Evolutionary conservation across 2,329 filamentous ascomycete genomes (phyloP), one percentile per base, ranked within the genome.

Genomic region (Neonectria magnoliae): DNA sequence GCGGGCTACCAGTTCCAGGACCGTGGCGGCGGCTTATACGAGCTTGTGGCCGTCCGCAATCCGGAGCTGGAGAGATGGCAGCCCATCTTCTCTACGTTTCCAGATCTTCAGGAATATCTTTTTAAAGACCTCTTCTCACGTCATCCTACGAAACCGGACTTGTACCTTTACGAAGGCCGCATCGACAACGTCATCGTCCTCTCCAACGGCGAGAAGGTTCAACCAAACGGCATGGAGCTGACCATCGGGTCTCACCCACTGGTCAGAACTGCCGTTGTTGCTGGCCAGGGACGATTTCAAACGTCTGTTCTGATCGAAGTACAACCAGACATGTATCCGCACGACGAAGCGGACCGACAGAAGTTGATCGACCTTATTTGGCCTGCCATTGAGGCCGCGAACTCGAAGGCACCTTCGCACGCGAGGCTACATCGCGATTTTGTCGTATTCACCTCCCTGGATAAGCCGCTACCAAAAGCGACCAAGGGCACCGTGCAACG

Each of bases 11-110:
- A 57, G n/a, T 33, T 47, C 41, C 41, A 22, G 14, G 22, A 47
- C 20, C 16, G 16, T 11, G 22, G 16, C 5, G 41, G 29, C 16
- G 42, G 42, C 10, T 20, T 57, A 25, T 57, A 47, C 29, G 54
- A 57, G 54, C 54, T 31, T 9, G 41, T 47, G 10, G 27, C 22
- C 36, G 38, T 57, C 13, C 41, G 42, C 20, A 48, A 22, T 14
- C 14, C 38, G 11, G 27, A 57, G 36, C 25, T 47, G 25, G 41
- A 27, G 14, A 5, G 20, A 14, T 47, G n/a, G 6, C 54, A 57
- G 42, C 22, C 22, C 16, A 47, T 57, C 22, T 57, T 57, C 42
- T 20, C 14, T 29, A 57, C 54, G 7, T 57, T 57, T 48, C 54
- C 54, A 20, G 42, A 57, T n/a, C 25, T 48, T 6, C 41, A 57